Percentiles rank a stretch among this genome's conserved stretches.
phyloP scores from a whole-genome alignment of 225 moss, liverwort and hornwort genomes.

The Physcomitrellopsis africana region DNA sequence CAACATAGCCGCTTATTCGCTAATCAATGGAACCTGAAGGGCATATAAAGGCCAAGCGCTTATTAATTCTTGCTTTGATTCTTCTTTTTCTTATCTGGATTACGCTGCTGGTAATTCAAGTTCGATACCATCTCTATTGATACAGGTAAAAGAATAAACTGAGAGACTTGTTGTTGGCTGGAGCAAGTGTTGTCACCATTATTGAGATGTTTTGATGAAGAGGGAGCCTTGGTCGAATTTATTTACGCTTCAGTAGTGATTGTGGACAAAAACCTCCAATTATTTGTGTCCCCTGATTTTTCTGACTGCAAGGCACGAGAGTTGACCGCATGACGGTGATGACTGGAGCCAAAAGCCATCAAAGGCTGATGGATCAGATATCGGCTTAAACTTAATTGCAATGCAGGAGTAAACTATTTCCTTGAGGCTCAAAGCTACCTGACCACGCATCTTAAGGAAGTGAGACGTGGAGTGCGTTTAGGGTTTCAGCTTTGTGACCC shows the following conservation, averaged over 20 bases:
- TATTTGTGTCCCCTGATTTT: too few species aligned
- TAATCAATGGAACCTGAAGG: slow-evolving; percentile 13
- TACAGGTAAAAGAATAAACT: not conserved
- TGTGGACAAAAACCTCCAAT: too few species aligned
- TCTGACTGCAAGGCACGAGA: too few species aligned
- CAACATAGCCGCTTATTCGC: not conserved
- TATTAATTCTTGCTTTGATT: not conserved
- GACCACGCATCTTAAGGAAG: not conserved
- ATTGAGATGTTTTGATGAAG: not conserved
- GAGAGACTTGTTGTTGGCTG: not conserved
- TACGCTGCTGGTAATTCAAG: not conserved
- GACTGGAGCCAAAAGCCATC: not conserved
- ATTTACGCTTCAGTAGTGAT: too few species aligned
- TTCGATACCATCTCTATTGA: not conserved
- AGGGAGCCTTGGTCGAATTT: too few species aligned
- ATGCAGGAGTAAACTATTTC: not conserved
- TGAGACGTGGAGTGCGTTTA: not conserved
- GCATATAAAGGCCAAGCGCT: not conserved
- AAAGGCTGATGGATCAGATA: not conserved
- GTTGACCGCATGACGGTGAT: not conserved
- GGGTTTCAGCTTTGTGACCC: not conserved
- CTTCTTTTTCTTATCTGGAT: slow-evolving; percentile 1
- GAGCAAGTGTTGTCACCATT: not conserved
- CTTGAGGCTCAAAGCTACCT: not conserved
- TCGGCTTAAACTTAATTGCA: not conserved